Conservation (phyloP, 2,329 filamentous ascomycete genomes). For the Meredithiella fracta region DNA sequence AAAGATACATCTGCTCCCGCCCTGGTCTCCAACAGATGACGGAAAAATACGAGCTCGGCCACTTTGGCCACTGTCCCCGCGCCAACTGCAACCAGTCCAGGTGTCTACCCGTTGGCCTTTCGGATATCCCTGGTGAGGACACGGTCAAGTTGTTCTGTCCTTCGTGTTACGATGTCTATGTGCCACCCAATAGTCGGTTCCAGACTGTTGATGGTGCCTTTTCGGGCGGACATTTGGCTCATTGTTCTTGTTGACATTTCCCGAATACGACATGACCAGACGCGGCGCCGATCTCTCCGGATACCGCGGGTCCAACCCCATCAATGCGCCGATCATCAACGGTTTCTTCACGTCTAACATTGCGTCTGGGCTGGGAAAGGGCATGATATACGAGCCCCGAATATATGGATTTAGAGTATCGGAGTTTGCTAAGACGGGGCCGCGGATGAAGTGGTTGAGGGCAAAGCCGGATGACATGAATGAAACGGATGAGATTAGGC, state of each 20-base stretch:
- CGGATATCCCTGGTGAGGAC: slow-evolving; percentile 88
- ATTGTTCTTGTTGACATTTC: slow-evolving; percentile 96
- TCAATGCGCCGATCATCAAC: slow-evolving; percentile 43
- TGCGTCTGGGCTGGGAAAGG: slow-evolving; percentile 65
- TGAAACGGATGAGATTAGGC: slow-evolving; percentile 65
- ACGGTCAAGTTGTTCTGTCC: slow-evolving; percentile 98
- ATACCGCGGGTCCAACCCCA: neutral
- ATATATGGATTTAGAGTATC: slow-evolving; percentile 96
- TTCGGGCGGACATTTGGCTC: slow-evolving; percentile 95
- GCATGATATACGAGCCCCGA: slow-evolving; percentile 79
- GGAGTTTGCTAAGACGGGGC: slow-evolving; percentile 74
- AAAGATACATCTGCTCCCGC: slow-evolving; percentile 92
- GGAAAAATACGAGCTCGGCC: slow-evolving; percentile 93
- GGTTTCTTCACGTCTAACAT: slow-evolving; percentile 77
- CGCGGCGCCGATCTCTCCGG: slow-evolving; percentile 42
- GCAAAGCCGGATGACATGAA: slow-evolving; percentile 64
- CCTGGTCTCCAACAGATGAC: slow-evolving; percentile 98
- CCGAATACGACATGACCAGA: slow-evolving; percentile 76
- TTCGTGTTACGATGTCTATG: slow-evolving; percentile 90
- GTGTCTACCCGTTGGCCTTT: slow-evolving; percentile 82
- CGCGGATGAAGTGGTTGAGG: slow-evolving; percentile 92
- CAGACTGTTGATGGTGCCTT: slow-evolving; percentile 96
- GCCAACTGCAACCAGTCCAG: slow-evolving; percentile 82
- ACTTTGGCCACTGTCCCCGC: slow-evolving; percentile 91
- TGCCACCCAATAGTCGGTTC: slow-evolving; percentile 90